Conservation (phyloP, 1,284 basidiomycete genomes). For the Sparassis latifolia region DNA sequence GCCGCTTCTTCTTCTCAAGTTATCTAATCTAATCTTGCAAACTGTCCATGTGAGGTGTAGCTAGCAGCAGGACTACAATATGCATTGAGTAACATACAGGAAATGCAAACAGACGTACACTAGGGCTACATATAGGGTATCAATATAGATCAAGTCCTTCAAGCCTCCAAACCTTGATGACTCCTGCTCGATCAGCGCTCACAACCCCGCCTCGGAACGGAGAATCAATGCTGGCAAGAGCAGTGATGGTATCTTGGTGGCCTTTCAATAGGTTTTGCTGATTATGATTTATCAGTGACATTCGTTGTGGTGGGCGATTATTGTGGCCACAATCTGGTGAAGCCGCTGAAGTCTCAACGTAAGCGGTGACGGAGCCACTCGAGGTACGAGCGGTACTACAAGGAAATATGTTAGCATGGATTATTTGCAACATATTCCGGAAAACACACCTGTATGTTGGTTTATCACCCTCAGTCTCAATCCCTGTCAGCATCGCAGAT, state of each 20-base stretch:
- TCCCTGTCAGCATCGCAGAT: conserved; percentile 67
- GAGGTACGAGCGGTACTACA: conserved; percentile 26
- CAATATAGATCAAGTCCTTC: conserved; percentile 37
- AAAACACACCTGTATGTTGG: conserved; percentile 59
- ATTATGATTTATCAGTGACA: conserved; percentile 71
- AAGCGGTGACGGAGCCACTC: conserved; percentile 38
- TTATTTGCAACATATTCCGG: neutral
- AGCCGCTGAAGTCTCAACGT: conserved; percentile 63
- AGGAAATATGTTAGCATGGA: neutral
- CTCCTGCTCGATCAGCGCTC: conserved; percentile 78
- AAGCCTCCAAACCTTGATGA: conserved; percentile 78
- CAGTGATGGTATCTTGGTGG: conserved; percentile 82
- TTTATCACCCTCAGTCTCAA: conserved; percentile 61
- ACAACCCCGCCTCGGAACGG: conserved; percentile 85
- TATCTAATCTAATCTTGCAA: too few relatives aligned
- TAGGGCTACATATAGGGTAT: conserved; percentile 3
- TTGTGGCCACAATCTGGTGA: conserved; percentile 37
- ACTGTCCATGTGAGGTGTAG: too few relatives aligned
- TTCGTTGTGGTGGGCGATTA: conserved; percentile 66
- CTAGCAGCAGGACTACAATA: too few relatives aligned
- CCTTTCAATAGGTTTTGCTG: conserved; percentile 73
- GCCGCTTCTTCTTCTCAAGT: too few relatives aligned
- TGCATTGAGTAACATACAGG: neutral
- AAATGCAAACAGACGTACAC: neutral
- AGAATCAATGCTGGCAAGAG: conserved; percentile 75